Conservation (phyloP, 257 asterid genomes). For the Solanum acaule region DNA sequence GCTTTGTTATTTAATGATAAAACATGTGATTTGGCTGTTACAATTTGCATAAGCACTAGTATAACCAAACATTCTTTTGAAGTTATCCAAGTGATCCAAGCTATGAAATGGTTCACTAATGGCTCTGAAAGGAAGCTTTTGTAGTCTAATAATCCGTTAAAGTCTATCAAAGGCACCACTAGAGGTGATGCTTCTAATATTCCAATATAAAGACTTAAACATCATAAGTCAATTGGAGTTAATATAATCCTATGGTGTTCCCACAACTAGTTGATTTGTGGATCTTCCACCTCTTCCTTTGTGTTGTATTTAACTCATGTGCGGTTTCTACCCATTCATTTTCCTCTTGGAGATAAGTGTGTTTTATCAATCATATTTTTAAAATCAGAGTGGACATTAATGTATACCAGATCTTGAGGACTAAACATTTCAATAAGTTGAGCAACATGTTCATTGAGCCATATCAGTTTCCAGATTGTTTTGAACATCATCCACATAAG, state of each 20-base stretch:
- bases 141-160: neutral
- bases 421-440: too few species aligned
- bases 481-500: too few species aligned
- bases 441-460: neutral
- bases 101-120: neutral
- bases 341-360: neutral
- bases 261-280: too few species aligned
- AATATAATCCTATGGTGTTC: too few species aligned
- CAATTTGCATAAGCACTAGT: neutral
- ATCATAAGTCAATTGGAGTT: neutral
- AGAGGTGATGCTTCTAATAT: neutral
- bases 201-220: neutral
- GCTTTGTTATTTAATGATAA: too few species aligned
- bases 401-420: too few species aligned
- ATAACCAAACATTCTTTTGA: neutral
- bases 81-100: neutral
- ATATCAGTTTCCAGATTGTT: too few species aligned
- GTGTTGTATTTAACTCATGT: too few species aligned
- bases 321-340: rapidly evolving
- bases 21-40: neutral
- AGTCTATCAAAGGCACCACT: neutral
- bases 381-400: too few species aligned
- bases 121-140: neutral
- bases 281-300: neutral
- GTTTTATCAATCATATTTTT: too few species aligned